These are phyloP conservation scores for Conticribra guillardii DNA, from an alignment of 108 stramenopile species.

Conservation along the genomic window DNA sequence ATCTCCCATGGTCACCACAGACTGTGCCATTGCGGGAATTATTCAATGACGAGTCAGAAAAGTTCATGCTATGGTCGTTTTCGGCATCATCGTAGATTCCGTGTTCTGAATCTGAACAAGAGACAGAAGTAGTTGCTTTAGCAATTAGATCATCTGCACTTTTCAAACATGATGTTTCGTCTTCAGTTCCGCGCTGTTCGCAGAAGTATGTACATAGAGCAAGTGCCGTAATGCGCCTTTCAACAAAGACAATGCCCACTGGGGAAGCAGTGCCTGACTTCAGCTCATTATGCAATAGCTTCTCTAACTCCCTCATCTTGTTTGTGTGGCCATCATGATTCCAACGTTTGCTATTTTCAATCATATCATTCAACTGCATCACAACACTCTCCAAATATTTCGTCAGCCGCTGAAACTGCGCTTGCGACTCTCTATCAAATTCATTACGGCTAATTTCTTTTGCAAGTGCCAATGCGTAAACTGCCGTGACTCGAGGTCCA, in stretches of 20 bases:
- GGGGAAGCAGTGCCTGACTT: constrained; percentile 15
- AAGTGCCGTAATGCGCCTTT: constrained; percentile 61
- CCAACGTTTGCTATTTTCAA: not conserved
- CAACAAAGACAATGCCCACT: constrained; percentile 66
- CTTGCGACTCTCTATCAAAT: constrained; percentile 53
- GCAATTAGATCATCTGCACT: not conserved
- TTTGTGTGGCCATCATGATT: constrained; percentile 39
- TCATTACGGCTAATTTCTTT: constrained; percentile 52
- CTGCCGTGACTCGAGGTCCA: constrained; percentile 42
- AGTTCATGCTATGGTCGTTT: constrained; percentile 12
- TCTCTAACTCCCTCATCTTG: constrained; percentile 56
- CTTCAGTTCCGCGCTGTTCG: not conserved
- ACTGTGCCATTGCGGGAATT: no score
- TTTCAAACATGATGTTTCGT: not conserved
- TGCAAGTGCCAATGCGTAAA: constrained; percentile 40
- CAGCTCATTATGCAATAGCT: constrained; percentile 41
- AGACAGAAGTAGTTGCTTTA: not conserved
- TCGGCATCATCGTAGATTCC: constrained; percentile 11
- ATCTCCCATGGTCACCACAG: no score
- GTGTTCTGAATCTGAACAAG: not conserved
- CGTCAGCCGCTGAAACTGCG: constrained; percentile 40
- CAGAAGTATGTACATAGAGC: constrained; percentile 60
- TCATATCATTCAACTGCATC: constrained; percentile 24
- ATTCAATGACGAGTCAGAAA: no score
- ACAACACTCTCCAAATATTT: constrained; percentile 36